Percentiles rank a stretch among this genome's conserved stretches.
Conservation (phyloP, 1,139 yeast genomes). For the Cylindricascospora bacillispora region DNA sequence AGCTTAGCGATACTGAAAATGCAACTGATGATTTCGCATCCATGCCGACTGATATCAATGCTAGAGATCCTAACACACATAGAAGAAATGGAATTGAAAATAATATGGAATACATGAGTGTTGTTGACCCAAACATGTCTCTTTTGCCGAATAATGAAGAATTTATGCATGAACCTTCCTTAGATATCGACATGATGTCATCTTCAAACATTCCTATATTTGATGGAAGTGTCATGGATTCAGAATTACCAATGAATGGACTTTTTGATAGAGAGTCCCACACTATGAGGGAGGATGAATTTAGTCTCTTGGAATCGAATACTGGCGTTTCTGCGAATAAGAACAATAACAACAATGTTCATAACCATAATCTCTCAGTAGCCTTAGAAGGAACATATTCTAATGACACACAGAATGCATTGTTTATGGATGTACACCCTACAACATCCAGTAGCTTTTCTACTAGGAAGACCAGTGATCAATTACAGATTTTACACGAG, state of each 20-base stretch:
- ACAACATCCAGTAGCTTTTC: neutral
- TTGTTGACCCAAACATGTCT: no score
- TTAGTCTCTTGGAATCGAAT: neutral
- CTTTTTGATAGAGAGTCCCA: no score
- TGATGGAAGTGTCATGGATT: neutral
- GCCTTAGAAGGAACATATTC: no score
- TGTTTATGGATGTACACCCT: conserved; percentile 13
- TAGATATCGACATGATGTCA: neutral
- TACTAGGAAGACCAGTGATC: neutral
- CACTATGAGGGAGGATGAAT: neutral
- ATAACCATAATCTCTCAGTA: neutral
- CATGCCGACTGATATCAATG: no score
- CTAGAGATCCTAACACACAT: neutral
- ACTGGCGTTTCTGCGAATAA: neutral
- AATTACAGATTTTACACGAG: conserved; percentile 5
- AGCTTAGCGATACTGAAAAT: conserved; percentile 10
- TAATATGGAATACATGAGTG: neutral
- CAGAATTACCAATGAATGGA: neutral
- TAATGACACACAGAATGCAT: conserved; percentile 16
- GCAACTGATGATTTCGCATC: no score
- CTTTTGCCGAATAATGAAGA: neutral
- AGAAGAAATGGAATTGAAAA: no score
- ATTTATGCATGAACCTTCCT: neutral
- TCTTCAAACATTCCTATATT: neutral
- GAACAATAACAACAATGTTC: neutral